Base-by-base conservation (phyloP, 192 early-diverging fungal species). In the Spizellomyces sp. region DNA sequence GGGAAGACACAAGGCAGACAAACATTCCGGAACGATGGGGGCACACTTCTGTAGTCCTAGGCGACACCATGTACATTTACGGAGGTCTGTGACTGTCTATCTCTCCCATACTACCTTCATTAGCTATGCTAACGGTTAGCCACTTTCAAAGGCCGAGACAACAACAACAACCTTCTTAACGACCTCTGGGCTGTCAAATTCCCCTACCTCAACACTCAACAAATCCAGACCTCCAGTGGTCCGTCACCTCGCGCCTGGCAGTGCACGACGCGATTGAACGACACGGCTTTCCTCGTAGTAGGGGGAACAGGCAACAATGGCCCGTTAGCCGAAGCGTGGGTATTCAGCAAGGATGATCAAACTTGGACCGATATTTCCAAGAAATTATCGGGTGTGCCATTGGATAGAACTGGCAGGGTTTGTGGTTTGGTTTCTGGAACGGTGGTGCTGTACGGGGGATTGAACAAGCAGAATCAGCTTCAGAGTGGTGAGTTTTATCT, bases 401-500 rank as follows among this genome's bases (percentile, higher is more conserved):
- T 74, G 27, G 50, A 15, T 12, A 67, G 72, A 57, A 67, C 44
- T 6, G 72, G 72, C 5, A 12, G 19, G 47, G 36, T 50, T 9
- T 75, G 73, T 48, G 54, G 42, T 9, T 48, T 43, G 19, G 66
- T 69, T 44, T 48, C 47, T 5, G 61, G 15, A 14, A 21, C 56
- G 3, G 42, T 75, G 0, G 46, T n/a, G 21, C 9, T 75, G 47
- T 75, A 60, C 62, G 73, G 73, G 41, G 73, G 73, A 12, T 15
- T 58, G 9, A 3, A 36, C 27, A 36, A 36, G 27, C 27, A 36
- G 27, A 36, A 36, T 3, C 27, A 36, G 27, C 27, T 36, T 36
- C 27, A 36, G 27, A 36, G 27, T 36, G 27, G 27, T 36, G 27
- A 36, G 27, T 36, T 36, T 2, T 36, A 2, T 36, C 3, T 36